Evolutionary conservation across 2,329 filamentous ascomycete genomes (phyloP).

Genomic region (Diaporthe humulicola): DNA sequence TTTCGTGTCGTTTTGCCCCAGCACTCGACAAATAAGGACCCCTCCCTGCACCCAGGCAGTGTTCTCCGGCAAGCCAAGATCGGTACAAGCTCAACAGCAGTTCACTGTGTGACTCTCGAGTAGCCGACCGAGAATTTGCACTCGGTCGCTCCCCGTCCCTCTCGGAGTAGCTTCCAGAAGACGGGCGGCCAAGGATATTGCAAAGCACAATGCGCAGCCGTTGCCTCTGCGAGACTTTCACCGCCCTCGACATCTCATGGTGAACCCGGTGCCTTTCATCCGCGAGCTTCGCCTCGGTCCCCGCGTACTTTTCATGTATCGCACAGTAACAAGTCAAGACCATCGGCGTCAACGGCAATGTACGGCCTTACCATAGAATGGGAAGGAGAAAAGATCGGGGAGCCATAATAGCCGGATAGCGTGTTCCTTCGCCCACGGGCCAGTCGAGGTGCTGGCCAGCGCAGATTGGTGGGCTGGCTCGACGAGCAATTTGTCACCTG

Average conservation of each 20-base stretch:
- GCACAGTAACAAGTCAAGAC: background rate
- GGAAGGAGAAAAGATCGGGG: background rate
- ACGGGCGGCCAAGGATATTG: background rate
- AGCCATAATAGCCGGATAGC: slow-evolving; percentile 24
- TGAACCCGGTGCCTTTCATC: background rate
- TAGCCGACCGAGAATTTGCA: background rate
- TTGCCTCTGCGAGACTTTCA: slow-evolving; percentile 1
- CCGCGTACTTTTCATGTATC: background rate
- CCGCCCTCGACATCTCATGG: background rate
- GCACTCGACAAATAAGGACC: background rate
- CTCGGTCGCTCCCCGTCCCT: slow-evolving; percentile 11
- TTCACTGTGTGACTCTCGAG: slow-evolving; percentile 1
- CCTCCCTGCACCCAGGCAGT: background rate
- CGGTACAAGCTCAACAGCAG: background rate
- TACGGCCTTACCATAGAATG: background rate
- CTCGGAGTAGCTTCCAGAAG: background rate
- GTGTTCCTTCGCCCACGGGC: slow-evolving; percentile 15
- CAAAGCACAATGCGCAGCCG: background rate
- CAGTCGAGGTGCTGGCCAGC: slow-evolving; percentile 19
- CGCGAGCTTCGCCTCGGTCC: background rate
- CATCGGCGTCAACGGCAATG: background rate
- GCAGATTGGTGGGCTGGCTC: slow-evolving; percentile 30
- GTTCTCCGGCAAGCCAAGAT: slow-evolving; percentile 11
- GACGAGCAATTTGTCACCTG: slow-evolving; percentile 12
- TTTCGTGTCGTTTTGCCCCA: background rate